A percentile compares a stretch with the other conserved stretches of the same genome.
phyloP scores from a whole-genome alignment of 352 stramenopile genomes.

The Elongisporangium senticosum region DNA sequence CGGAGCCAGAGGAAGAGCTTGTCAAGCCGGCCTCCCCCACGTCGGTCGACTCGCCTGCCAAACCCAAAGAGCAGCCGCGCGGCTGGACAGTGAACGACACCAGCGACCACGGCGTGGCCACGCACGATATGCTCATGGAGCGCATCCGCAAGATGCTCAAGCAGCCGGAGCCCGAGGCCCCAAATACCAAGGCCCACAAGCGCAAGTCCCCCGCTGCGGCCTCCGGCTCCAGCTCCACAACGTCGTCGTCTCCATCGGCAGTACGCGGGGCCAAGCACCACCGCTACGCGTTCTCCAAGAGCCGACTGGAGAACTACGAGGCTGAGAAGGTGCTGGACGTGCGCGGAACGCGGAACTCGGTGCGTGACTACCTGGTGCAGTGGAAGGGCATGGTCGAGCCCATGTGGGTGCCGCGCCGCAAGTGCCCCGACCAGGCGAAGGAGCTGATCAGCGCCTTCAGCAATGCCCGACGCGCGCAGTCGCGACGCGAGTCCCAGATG shows the following conservation, averaged over 20 bases:
- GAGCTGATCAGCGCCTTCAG: slow-evolving; percentile 26
- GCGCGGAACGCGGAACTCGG: slow-evolving; percentile 9
- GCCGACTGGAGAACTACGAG: slow-evolving; percentile 9
- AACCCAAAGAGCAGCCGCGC: neutral
- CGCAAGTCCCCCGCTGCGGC: neutral
- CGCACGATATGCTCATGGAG: neutral
- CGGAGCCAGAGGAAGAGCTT: neutral
- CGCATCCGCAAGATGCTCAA: neutral
- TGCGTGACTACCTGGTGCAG: slow-evolving; percentile 31
- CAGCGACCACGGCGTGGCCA: neutral
- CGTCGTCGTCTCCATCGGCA: slow-evolving; percentile 2
- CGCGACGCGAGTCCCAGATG: slow-evolving; percentile 3
- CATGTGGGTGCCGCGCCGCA: slow-evolving; percentile 29
- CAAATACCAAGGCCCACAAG: neutral
- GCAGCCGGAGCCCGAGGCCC: neutral
- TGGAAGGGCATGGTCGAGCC: slow-evolving; percentile 17
- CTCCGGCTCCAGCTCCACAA: neutral
- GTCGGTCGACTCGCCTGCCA: neutral
- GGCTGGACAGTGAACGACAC: neutral
- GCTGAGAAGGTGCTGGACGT: slow-evolving; percentile 24
- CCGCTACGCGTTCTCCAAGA: slow-evolving; percentile 17
- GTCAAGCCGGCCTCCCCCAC: neutral
- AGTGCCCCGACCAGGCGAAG: slow-evolving; percentile 21
- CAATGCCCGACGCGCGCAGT: slow-evolving; percentile 1
- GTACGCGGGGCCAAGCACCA: slow-evolving; percentile 8